Conservation (phyloP, 177 flowering plant genomes). For the Vitis hybrid region DNA sequence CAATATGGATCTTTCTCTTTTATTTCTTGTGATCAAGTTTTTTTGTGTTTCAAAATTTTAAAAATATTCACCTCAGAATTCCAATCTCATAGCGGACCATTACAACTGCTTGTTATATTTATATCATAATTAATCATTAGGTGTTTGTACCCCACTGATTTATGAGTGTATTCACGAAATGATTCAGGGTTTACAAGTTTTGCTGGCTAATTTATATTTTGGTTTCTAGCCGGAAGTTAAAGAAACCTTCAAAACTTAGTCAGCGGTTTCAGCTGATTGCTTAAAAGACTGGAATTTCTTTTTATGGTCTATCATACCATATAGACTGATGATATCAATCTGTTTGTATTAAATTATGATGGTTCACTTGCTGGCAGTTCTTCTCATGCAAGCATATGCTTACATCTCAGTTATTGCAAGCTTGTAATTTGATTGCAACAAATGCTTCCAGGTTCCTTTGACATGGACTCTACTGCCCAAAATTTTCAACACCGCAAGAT, state of each 20-base stretch:
- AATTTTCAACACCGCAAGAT: slow-evolving; percentile 20
- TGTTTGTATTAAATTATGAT: not conserved
- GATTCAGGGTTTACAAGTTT: not conserved
- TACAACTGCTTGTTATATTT: too few species aligned
- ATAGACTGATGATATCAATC: not conserved
- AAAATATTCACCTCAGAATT: too few species aligned
- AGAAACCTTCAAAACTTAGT: not conserved
- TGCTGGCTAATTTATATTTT: not conserved
- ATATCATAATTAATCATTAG: not conserved
- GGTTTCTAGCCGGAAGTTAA: not conserved
- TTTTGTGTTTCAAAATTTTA: too few species aligned
- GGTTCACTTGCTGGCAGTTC: not conserved
- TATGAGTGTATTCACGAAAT: not conserved
- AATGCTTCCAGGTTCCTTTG: slow-evolving; percentile 21
- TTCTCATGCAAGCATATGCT: too few species aligned
- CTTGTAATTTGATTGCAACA: not conserved
- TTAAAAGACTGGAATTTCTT: not conserved
- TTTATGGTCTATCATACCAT: not conserved
- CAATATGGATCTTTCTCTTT: too few species aligned
- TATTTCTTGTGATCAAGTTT: too few species aligned
- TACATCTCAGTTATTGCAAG: not conserved
- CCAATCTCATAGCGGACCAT: too few species aligned
- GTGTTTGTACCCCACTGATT: not conserved
- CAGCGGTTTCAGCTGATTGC: not conserved
- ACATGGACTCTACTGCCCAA: slow-evolving; percentile 35